Base-by-base conservation (phyloP, 2,329 filamentous ascomycete genomes). In the Thelonectria discophora region DNA sequence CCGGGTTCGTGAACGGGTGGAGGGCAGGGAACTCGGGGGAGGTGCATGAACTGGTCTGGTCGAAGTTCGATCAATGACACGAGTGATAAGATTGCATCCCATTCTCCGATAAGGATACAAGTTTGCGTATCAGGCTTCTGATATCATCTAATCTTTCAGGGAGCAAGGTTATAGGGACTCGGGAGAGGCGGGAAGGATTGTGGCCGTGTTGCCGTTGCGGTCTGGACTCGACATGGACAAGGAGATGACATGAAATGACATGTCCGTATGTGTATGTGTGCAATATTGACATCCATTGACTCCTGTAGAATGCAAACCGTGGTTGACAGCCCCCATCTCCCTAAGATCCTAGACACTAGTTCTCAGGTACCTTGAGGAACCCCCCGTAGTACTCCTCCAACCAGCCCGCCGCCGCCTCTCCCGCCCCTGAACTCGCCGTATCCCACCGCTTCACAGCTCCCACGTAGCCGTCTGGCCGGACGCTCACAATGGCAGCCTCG, bases 401-500 rank as follows among this genome's bases (percentile, higher is more conserved):
- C 64, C 64, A 66, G n/a, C 47, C 30, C 6, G 55, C 62, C 51
- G 62, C 64, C n/a, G 42, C 47, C 49, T 52, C 39, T 32, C 64
- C 64, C 2, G 59, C 46, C 24, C 40, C 43, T 9, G 42, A 46
- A 10, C 47, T 49, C 2, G 52, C 47, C 15, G 32, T 47, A 18
- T 55, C 49, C 58, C 59, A 66, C 37, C 53, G 62, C 27, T 42
- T 66, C 11, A 69, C 53, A n/a, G 68, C 54, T 4, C 69, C 69
- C 4, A 69, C 68, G 27, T 71, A 69, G 10, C 63, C 64, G 27
- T 71, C 69, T 8, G 68, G 68, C 20, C 69, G 55, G 4, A 67
- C 68, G 12, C 58, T 47, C 7, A 69, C 49, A 15, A 71, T 47
- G 10, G 64, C 61, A 11, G 55, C 63, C 50, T 71, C 64, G 11